Conservation (phyloP, 805 yeast species). For the Yamadazyma insecticola region DNA sequence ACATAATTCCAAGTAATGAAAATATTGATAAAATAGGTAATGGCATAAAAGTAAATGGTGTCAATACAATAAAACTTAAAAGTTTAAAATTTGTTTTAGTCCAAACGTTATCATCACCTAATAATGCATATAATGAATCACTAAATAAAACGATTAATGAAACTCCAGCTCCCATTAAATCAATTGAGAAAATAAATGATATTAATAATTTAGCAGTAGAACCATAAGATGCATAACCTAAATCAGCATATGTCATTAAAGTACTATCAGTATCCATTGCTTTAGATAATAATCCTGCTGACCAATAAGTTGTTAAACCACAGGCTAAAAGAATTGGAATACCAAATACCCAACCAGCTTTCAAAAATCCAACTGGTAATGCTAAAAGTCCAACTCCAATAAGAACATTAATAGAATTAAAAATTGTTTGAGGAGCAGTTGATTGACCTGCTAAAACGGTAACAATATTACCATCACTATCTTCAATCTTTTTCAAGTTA, state of each 20-base stretch:
- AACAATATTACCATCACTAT: constrained; percentile 61
- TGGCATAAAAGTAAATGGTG: constrained; percentile 82
- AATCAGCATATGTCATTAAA: constrained; percentile 81
- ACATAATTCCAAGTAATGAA: constrained; percentile 13
- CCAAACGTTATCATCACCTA: constrained; percentile 35
- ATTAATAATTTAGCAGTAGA: constrained; percentile 67
- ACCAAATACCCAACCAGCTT: constrained; percentile 68
- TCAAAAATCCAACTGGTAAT: constrained; percentile 58
- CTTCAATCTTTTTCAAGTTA: constrained; percentile 60
- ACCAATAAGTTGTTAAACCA: constrained; percentile 67
- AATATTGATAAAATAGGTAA: constrained; percentile 61
- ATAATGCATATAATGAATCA: constrained; percentile 72
- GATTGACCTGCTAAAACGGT: constrained; percentile 80
- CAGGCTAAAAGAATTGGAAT: constrained; percentile 51
- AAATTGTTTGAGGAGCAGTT: constrained; percentile 70
- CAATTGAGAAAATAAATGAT: constrained; percentile 70
- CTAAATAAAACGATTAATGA: constrained; percentile 78
- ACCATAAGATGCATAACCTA: constrained; percentile 85
- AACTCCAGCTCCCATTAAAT: constrained; percentile 77
- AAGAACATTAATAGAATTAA: constrained; percentile 67
- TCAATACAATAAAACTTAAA: constrained; percentile 61
- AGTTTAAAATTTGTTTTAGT: constrained; percentile 53
- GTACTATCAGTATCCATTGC: constrained; percentile 80
- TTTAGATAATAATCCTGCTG: constrained; percentile 68
- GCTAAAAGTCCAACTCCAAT: constrained; percentile 69